Evolutionary conservation across 2,329 filamentous ascomycete species (phyloP).

Genomic region (Cladophialophora yegresii): DNA sequence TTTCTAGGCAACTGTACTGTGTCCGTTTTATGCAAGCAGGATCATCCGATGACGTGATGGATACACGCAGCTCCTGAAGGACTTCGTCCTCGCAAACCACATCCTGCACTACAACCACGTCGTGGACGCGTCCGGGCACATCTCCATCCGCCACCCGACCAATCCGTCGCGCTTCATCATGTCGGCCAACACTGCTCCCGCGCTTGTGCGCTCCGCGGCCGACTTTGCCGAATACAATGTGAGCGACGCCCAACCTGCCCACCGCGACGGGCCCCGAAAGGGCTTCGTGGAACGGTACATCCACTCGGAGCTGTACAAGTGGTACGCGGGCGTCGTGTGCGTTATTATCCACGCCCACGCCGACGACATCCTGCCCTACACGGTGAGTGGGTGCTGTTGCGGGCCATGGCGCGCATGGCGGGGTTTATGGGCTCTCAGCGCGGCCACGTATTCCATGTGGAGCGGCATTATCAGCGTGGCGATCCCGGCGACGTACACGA

Average conservation of each 20-base stretch:
- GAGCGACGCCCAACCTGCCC: slow-evolving; percentile 46
- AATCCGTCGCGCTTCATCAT: slow-evolving; percentile 53
- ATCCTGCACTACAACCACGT: slow-evolving; percentile 55
- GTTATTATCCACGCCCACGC: slow-evolving; percentile 52
- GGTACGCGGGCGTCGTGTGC: slow-evolving; percentile 43
- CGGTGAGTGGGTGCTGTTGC: slow-evolving; percentile 46
- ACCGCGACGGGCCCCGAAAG: slow-evolving; percentile 42
- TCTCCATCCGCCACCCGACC: slow-evolving; percentile 55
- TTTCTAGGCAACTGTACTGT: too few species aligned
- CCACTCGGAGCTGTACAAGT: slow-evolving; percentile 52
- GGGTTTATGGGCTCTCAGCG: slow-evolving; percentile 45
- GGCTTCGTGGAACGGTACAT: slow-evolving; percentile 52
- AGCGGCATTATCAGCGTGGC: slow-evolving; percentile 33
- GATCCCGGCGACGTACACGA: slow-evolving; percentile 39
- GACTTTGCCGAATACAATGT: slow-evolving; percentile 55
- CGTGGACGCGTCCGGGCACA: slow-evolving; percentile 58
- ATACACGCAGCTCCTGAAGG: slow-evolving; percentile 8
- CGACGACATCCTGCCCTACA: slow-evolving; percentile 48
- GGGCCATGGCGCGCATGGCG: slow-evolving; percentile 48
- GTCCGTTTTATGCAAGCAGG: neutral
- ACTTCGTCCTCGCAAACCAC: slow-evolving; percentile 52
- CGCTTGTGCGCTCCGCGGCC: slow-evolving; percentile 46
- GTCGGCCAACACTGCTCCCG: slow-evolving; percentile 52
- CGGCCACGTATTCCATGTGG: slow-evolving; percentile 42
- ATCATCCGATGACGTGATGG: neutral